Conservation (phyloP, 116 monocot species). For the Phalaenopsis hybrid region DNA sequence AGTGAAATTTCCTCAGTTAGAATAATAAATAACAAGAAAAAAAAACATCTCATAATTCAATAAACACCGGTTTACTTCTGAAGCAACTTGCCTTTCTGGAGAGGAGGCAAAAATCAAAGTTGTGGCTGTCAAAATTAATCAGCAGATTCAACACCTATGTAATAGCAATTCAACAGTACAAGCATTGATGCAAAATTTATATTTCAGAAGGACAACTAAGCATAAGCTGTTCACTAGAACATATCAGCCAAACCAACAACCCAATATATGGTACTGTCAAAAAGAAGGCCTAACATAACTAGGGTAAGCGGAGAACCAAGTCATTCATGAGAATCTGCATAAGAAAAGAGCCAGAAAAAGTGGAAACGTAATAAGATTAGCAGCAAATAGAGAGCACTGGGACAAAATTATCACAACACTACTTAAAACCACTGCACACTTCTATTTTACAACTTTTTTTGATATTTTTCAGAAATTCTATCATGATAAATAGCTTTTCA, state of each 20-base stretch:
- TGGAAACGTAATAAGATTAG: neutral
- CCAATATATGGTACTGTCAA: neutral
- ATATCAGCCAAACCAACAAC: neutral
- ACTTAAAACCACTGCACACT: too few species aligned
- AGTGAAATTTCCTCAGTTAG: neutral
- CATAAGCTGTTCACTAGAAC: neutral
- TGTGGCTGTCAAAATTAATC: neutral
- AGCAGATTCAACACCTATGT: neutral
- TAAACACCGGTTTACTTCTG: neutral
- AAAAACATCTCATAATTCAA: neutral
- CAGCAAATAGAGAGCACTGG: neutral
- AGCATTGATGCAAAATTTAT: neutral
- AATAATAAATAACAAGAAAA: neutral
- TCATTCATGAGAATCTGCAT: neutral
- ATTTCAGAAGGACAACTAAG: neutral
- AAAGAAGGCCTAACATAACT: neutral
- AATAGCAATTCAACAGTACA: slow-evolving; percentile 1
- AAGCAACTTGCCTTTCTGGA: neutral
- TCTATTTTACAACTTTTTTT: too few species aligned
- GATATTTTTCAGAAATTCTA: too few species aligned
- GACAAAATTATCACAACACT: too few species aligned
- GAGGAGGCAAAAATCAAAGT: neutral
- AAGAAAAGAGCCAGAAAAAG: neutral
- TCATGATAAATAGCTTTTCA: too few species aligned
- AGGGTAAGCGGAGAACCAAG: neutral